These are phyloP conservation scores for Pestalotiopsis sp. DNA, from an alignment of 2,329 filamentous ascomycete species.

Conservation along the genomic window DNA sequence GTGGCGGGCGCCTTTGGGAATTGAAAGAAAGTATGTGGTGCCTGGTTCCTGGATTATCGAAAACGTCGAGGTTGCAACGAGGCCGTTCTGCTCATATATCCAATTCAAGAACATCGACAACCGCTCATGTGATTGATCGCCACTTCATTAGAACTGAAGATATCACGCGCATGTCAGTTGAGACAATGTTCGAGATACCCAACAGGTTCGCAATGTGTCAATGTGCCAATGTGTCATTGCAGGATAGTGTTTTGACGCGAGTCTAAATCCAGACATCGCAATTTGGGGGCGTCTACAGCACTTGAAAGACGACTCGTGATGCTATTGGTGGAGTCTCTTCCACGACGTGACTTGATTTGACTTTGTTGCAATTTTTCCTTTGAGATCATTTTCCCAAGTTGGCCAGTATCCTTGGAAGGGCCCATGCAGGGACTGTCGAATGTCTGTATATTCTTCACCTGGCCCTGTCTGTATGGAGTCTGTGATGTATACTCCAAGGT, in stretches of 20 bases:
- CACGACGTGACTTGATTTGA: neutral
- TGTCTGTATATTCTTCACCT: neutral
- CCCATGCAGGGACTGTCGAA: neutral
- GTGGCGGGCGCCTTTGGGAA: neutral
- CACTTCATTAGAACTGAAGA: neutral
- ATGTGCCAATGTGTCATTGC: neutral
- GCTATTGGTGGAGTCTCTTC: neutral
- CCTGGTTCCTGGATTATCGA: neutral
- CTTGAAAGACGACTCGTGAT: neutral
- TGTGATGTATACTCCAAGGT: too few relatives aligned
- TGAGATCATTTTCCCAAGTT: neutral
- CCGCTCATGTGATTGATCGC: neutral
- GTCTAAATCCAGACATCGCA: neutral
- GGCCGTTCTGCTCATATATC: neutral
- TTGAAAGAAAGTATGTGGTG: neutral
- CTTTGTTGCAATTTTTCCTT: too few relatives aligned
- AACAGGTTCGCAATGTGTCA: neutral
- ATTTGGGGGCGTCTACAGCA: neutral
- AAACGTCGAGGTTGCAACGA: neutral
- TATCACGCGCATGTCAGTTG: neutral
- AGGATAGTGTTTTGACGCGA: neutral
- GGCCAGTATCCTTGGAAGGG: neutral
- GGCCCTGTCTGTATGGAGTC: too few relatives aligned
- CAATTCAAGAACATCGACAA: neutral
- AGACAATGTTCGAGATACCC: neutral